Conservation (phyloP, 140 eudicot species). For the Senecio squalidus region DNA sequence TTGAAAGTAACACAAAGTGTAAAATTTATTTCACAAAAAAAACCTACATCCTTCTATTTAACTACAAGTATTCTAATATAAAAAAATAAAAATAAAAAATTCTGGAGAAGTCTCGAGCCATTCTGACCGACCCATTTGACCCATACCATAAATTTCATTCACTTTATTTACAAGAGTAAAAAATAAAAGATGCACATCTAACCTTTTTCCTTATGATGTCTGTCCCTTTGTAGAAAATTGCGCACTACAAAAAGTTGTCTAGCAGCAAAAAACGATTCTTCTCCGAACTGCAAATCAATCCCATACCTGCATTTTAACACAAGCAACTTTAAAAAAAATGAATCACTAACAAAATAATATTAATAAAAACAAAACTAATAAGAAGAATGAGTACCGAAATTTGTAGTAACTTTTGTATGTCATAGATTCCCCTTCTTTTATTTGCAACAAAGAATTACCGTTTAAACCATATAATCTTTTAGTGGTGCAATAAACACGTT, state of each 20-base stretch:
- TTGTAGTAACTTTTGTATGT: conserved; percentile 47
- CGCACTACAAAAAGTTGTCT: conserved; percentile 49
- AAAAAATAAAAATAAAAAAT: too few species aligned
- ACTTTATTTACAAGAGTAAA: too few species aligned
- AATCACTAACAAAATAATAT: too few species aligned
- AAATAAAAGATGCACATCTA: too few species aligned
- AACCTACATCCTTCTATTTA: too few species aligned
- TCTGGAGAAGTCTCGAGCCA: too few species aligned
- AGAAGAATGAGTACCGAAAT: conserved; percentile 26
- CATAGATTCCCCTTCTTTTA: conserved; percentile 31
- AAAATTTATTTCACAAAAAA: not conserved
- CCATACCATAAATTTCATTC: too few species aligned
- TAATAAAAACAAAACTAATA: not conserved
- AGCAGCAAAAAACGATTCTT: conserved; percentile 49
- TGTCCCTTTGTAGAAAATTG: conserved; percentile 47
- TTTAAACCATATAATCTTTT: conserved; percentile 35
- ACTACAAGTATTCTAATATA: too few species aligned
- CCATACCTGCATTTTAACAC: conserved; percentile 42
- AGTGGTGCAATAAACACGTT: conserved; percentile 48
- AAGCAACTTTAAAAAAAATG: too few species aligned
- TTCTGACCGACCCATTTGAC: too few species aligned
- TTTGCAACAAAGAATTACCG: conserved; percentile 37
- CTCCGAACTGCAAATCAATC: conserved; percentile 32
- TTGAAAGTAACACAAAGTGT: too few species aligned
- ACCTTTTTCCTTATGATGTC: conserved; percentile 58